Evolutionary conservation across 768 basidiomycete species (phyloP).

Genomic region (Tulasnella sp.): DNA sequence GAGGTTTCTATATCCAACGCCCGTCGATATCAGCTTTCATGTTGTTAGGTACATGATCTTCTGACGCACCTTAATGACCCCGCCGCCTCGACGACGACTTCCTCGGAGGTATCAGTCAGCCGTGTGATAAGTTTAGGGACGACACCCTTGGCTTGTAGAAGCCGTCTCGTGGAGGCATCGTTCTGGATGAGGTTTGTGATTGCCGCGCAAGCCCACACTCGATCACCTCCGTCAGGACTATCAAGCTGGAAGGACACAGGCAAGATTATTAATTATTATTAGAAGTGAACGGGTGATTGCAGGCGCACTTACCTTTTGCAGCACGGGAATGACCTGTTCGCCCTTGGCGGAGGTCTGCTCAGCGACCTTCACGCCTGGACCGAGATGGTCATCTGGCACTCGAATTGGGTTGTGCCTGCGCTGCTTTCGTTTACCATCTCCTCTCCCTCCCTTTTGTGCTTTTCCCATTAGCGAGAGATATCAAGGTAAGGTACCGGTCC

Average conservation of each 20-base stretch:
- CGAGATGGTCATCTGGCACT: constrained; percentile 85
- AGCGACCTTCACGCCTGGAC: constrained; percentile 67
- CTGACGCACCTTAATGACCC: constrained; percentile 77
- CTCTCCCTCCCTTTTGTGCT: constrained; percentile 48
- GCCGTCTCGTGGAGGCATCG: constrained; percentile 79
- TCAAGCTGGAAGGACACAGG: constrained; percentile 43
- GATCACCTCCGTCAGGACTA: constrained; percentile 61
- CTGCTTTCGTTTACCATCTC: constrained; percentile 47
- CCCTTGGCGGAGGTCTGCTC: constrained; percentile 62
- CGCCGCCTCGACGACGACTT: constrained; percentile 80
- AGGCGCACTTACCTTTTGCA: constrained; percentile 61
- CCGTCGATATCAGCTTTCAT: neutral
- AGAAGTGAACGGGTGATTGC: neutral
- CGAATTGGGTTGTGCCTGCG: constrained; percentile 88
- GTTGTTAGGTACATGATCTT: too few relatives aligned
- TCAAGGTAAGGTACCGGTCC: neutral
- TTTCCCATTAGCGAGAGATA: constrained; percentile 63
- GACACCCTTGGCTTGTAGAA: constrained; percentile 84
- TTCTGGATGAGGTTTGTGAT: constrained; percentile 94
- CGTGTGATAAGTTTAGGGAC: constrained; percentile 77
- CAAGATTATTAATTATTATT: constrained; percentile 2
- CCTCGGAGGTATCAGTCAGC: constrained; percentile 81
- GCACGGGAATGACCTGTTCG: constrained; percentile 72
- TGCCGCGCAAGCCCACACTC: constrained; percentile 93
- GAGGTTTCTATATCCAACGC: constrained; percentile 59